Evolutionary conservation across 139 green algal species (phyloP).

Genomic region (Auxenochlorella pyrenoidosa): DNA sequence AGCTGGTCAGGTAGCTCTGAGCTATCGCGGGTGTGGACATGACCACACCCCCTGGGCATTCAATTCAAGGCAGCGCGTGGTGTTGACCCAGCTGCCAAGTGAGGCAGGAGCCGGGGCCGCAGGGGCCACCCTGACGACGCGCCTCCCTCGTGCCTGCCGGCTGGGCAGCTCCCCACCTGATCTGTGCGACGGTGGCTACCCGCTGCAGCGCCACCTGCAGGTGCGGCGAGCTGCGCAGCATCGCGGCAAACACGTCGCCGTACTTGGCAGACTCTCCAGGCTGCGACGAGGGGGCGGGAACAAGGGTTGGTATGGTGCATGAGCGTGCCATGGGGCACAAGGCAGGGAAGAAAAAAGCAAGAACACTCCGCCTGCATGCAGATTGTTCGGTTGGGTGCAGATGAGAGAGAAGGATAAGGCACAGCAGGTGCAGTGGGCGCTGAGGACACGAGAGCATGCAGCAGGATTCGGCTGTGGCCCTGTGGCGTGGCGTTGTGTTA

Average conservation of each 20-base stretch:
- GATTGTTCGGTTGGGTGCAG: not conserved
- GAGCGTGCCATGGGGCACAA: not conserved
- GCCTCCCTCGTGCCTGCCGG: not conserved
- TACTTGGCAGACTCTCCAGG: constrained; percentile 4
- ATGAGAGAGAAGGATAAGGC: too few relatives aligned
- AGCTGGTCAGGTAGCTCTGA: too few relatives aligned
- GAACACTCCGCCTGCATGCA: too few relatives aligned
- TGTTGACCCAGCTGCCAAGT: too few relatives aligned
- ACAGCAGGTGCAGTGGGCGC: too few relatives aligned
- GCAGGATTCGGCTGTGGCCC: too few relatives aligned
- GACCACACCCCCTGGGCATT: too few relatives aligned
- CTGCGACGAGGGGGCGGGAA: not conserved
- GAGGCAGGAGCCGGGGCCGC: too few relatives aligned
- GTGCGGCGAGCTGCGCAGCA: constrained; percentile 70
- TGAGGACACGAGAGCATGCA: too few relatives aligned
- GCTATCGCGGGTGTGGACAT: too few relatives aligned
- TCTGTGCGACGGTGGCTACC: constrained; percentile 84
- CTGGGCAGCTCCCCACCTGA: constrained; percentile 22
- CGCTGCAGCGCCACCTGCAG: constrained; percentile 78
- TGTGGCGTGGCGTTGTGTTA: not conserved
- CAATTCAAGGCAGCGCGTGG: too few relatives aligned
- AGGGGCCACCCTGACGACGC: too few relatives aligned
- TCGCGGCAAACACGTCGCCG: constrained; percentile 61
- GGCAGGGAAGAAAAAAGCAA: not conserved
- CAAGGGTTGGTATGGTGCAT: not conserved